These are phyloP conservation scores for Zygnema circumcarinatum DNA, from an alignment of 139 green algal species.

Conservation along the genomic window DNA sequence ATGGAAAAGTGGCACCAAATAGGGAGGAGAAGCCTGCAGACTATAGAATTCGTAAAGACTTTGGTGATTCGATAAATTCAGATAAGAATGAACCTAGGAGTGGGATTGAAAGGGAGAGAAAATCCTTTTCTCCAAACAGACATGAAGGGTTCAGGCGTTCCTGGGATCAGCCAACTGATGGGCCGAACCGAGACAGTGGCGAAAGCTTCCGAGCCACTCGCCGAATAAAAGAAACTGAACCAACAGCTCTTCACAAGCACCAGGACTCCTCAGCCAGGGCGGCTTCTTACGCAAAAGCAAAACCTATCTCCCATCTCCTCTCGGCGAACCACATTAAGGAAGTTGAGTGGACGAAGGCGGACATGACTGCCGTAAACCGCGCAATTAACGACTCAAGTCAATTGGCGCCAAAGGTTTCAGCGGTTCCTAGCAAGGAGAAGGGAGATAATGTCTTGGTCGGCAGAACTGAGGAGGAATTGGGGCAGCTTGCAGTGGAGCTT, in stretches of 20 bases:
- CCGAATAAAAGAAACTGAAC: not conserved
- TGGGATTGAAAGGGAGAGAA: no score
- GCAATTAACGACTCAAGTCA: not conserved
- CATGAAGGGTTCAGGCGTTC: not conserved
- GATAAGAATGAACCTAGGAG: no score
- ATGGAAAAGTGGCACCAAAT: no score
- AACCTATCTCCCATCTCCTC: no score
- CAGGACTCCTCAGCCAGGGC: not conserved
- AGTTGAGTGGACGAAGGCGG: not conserved
- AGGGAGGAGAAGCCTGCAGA: no score
- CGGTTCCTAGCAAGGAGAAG: not conserved
- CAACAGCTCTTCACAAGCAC: not conserved
- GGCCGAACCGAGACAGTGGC: not conserved
- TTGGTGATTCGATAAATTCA: no score
- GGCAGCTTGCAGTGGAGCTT: slow-evolving; percentile 37
- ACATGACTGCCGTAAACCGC: not conserved
- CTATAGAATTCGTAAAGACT: no score
- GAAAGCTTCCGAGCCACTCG: not conserved
- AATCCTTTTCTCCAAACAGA: not conserved
- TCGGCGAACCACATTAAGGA: not conserved
- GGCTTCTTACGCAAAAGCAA: no score
- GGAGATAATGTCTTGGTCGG: slow-evolving; percentile 37
- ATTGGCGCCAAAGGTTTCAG: slow-evolving; percentile 1
- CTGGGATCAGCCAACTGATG: not conserved
- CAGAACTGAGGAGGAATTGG: slow-evolving; percentile 34